Conservation (phyloP, 2,329 filamentous ascomycete species). For the Aspergillus flavus region DNA sequence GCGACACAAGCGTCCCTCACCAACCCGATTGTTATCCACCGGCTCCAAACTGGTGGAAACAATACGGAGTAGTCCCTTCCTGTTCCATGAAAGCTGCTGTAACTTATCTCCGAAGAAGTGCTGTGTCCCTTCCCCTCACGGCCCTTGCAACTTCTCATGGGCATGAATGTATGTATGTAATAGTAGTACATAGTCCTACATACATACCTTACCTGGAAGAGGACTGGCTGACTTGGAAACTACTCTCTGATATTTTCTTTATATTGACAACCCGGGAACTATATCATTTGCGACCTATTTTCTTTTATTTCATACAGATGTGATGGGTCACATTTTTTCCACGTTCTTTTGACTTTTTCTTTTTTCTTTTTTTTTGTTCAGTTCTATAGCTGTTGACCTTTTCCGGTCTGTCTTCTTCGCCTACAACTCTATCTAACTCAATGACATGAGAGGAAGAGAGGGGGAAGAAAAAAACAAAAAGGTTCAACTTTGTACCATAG, state of each 20-base stretch:
- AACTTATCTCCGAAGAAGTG: neutral
- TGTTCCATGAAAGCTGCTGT: conserved; percentile 16
- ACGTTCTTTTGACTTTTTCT: neutral
- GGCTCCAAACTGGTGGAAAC: conserved; percentile 23
- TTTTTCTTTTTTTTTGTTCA: neutral
- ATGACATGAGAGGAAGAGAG: neutral
- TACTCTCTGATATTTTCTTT: neutral
- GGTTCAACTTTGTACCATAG: neutral
- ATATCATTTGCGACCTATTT: neutral
- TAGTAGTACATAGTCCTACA: neutral
- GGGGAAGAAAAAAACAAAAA: neutral
- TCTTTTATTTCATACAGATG: neutral
- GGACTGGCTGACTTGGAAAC: neutral
- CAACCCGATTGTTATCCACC: conserved; percentile 13
- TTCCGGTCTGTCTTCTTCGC: neutral
- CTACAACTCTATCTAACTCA: neutral
- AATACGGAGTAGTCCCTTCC: conserved; percentile 16
- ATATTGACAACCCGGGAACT: neutral
- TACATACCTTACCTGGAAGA: no score
- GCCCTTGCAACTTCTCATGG: neutral
- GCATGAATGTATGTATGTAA: neutral
- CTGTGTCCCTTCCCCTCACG: neutral
- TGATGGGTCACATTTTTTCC: neutral
- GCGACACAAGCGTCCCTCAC: conserved; percentile 21
- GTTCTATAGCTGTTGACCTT: neutral